Percentiles rank a stretch among this genome's conserved stretches.
These are phyloP conservation scores for Phaeosphaeriaceae sp. DNA, from an alignment of 2,329 filamentous ascomycete genomes.

Conservation along the genomic window DNA sequence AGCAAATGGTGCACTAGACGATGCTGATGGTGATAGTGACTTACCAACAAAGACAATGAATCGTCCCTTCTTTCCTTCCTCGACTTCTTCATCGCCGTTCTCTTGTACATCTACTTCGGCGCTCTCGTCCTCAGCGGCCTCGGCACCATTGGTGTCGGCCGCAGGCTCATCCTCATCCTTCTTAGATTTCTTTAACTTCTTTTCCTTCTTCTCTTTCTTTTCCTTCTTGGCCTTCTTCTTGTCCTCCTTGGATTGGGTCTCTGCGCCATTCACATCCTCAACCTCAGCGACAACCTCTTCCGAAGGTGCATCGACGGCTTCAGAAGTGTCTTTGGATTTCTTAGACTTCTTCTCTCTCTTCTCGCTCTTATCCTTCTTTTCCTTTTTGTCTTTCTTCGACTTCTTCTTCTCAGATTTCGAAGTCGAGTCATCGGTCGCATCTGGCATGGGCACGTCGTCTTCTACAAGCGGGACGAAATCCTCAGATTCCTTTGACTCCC, in stretches of 20 bases:
- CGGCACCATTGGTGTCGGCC: conserved; percentile 23
- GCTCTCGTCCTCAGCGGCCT: conserved; percentile 18
- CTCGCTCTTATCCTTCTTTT: conserved; percentile 29
- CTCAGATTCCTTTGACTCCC: not conserved
- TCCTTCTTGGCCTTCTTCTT: conserved; percentile 39
- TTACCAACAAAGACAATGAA: conserved; percentile 81
- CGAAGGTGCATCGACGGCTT: conserved; percentile 7
- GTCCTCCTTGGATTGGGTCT: conserved; percentile 22
- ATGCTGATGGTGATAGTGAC: conserved; percentile 21
- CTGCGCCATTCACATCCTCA: not conserved
- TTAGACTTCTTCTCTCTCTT: conserved; percentile 32
- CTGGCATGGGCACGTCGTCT: conserved; percentile 7
- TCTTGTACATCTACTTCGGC: conserved; percentile 22
- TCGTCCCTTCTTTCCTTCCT: conserved; percentile 56
- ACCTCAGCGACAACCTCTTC: conserved; percentile 15
- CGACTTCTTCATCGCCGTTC: conserved; percentile 24
- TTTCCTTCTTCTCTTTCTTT: conserved; percentile 34
- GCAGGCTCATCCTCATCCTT: conserved; percentile 22
- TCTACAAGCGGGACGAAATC: conserved; percentile 5
- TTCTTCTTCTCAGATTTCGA: conserved; percentile 24
- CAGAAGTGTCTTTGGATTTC: conserved; percentile 24
- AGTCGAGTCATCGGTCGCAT: conserved; percentile 5
- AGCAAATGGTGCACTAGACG: not conserved
- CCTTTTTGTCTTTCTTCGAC: conserved; percentile 26
- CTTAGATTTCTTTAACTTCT: conserved; percentile 17